Evolutionary conservation across 2,329 filamentous ascomycete genomes (phyloP).

Genomic region (Pyricularia pennisetigena): DNA sequence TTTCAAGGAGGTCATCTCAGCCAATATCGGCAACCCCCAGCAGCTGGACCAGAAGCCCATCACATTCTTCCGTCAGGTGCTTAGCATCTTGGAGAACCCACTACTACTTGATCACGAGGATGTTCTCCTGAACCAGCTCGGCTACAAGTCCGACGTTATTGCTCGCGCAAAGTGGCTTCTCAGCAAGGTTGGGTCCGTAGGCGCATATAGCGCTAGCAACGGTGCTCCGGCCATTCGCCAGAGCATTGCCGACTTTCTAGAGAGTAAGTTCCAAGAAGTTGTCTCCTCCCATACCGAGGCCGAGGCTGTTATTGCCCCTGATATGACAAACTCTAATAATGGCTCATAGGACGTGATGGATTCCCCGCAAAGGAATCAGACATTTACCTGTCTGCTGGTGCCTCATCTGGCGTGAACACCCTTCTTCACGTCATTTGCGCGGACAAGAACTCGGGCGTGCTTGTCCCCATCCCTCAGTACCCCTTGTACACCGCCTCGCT

Average conservation of each 20-base stretch:
- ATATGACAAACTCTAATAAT: constrained; percentile 11
- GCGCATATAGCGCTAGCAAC: constrained; percentile 91
- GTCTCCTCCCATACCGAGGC: background rate
- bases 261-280: constrained; percentile 44
- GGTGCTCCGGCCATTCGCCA: constrained; percentile 80
- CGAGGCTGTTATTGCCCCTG: constrained; percentile 1
- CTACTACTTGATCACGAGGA: constrained; percentile 72
- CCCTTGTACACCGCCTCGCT: constrained; percentile 94
- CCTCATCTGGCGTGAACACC: constrained; percentile 90
- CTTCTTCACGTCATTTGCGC: constrained; percentile 84
- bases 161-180: constrained; percentile 74
- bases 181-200: constrained; percentile 78
- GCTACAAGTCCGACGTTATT: constrained; percentile 85
- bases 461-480: constrained; percentile 96
- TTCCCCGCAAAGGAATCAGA: constrained; percentile 70
- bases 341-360: constrained; percentile 62
- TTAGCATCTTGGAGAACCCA: constrained; percentile 88
- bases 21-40: constrained; percentile 98
- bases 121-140: constrained; percentile 63
- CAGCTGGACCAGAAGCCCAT: constrained; percentile 98
- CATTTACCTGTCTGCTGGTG: constrained; percentile 86
- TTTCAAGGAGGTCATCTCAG: constrained; percentile 85
- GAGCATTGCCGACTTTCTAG: constrained; percentile 86
- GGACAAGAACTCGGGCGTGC: constrained; percentile 64
- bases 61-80: constrained; percentile 96